Evolutionary conservation across 192 early-diverging fungal genomes (phyloP), one percentile per base, ranked within the genome.

Genomic region (Podila verticillata): DNA sequence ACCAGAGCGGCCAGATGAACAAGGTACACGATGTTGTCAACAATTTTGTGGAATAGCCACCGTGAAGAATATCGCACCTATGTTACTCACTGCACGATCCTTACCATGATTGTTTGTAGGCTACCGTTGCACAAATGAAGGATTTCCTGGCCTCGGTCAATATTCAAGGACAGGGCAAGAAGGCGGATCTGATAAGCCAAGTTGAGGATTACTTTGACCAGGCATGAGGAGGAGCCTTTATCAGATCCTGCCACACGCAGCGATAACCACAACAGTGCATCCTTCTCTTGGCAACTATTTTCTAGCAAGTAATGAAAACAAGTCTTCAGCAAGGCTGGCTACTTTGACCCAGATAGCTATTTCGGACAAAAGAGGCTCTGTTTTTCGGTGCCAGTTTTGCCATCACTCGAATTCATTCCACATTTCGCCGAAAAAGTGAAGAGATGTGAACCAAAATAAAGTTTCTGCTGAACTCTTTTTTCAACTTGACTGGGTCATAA

Each of bases 41-140:
- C n/a, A 29, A 4, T 62, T 29, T 4, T 57, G 8, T 34, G 36
- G 19, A n/a, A 22, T 8, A 19, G 12, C 19, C 15, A 36, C 36
- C 56, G 19, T 15, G 4, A 30, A 22, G 28, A 19, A 5, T 10
- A 54, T 54, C 20, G 10, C 51, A 54, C 20, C 10, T 54, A 54
- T 54, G 4, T 24, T n/a, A 24, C 39, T 44, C 10, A 44, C 39
- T 15, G 39, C 12, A 44, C 17, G 39, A 17, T 44, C 15, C 39
- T 44, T 3, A 44, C 13, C 39, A 44, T 36, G 3, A 10, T 34
- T 28, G 15, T 19, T 20, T 19, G 12, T 60, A 73, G 72, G 61
- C 61, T 12, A 87, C 85, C 20, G 68, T 87, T 39, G 59, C 82
- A 26, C 68, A 70, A 51, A 56, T 87, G 29, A 84, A 66, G 7